Conservation (phyloP, 805 yeast genomes). For the Wickerhamomyces chaumierensis region DNA sequence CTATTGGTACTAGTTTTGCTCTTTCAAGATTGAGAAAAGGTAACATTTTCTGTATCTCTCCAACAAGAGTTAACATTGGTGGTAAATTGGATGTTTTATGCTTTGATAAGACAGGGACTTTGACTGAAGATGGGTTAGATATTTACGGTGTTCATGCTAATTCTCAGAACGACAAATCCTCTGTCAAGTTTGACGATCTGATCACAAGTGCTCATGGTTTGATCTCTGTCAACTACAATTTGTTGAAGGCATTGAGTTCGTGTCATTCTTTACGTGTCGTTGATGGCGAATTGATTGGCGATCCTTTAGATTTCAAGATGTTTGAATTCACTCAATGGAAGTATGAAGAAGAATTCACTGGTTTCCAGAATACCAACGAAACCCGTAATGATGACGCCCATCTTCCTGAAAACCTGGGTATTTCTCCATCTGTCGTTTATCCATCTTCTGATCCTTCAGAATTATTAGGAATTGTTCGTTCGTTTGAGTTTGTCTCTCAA, state of each 20-base stretch:
- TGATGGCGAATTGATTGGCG: slow-evolving; percentile 79
- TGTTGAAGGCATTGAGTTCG: slow-evolving; percentile 33
- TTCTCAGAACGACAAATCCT: slow-evolving; percentile 5
- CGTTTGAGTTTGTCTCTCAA: slow-evolving; percentile 75
- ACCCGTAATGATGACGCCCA: slow-evolving; percentile 25
- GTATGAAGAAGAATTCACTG: slow-evolving; percentile 53
- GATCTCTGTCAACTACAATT: slow-evolving; percentile 19
- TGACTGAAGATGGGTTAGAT: slow-evolving; percentile 94
- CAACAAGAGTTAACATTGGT: slow-evolving; percentile 90
- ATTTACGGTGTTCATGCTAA: slow-evolving; percentile 53
- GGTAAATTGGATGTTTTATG: slow-evolving; percentile 86
- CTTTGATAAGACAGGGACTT: slow-evolving; percentile 95
- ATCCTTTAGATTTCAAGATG: slow-evolving; percentile 90
- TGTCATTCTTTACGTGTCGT: slow-evolving; percentile 83
- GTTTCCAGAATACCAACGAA: slow-evolving; percentile 26
- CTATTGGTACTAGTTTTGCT: slow-evolving; percentile 94
- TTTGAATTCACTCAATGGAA: slow-evolving; percentile 80
- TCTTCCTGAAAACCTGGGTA: slow-evolving; percentile 30
- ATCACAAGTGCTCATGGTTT: slow-evolving; percentile 12
- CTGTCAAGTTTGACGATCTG: slow-evolving; percentile 18
- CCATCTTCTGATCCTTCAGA: slow-evolving; percentile 28
- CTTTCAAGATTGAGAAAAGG: slow-evolving; percentile 58
- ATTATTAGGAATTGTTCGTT: slow-evolving; percentile 35
- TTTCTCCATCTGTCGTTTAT: slow-evolving; percentile 39
- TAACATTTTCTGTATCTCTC: slow-evolving; percentile 81